Base-by-base conservation (phyloP, 2,329 filamentous ascomycete species). In the Epichloe baconii region DNA sequence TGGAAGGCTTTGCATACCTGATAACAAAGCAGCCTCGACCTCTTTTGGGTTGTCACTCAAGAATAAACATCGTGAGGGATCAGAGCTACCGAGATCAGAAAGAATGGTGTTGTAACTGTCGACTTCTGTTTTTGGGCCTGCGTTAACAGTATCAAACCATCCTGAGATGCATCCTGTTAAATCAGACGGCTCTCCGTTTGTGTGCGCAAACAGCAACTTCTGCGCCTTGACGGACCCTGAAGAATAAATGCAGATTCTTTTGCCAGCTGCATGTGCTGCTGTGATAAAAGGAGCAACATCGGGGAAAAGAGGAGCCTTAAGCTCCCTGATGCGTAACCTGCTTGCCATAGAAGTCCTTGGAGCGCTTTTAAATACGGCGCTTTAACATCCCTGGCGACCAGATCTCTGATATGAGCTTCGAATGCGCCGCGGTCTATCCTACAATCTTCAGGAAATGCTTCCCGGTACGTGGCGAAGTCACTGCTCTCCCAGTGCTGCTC, bases 101-200 rank as follows among this genome's bases (percentile, higher is more conserved):
- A 77, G 72, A 57, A 90, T 89, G 59, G 72, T 79, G 57, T 69
- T 65, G 67, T 91, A 93, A 64, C 86, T 90, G 21, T 64, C 66
- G 40, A 68, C 64, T 58, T 88, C 79, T 44, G 75, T 78, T 71
- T 93, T 93, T 51, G 78, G 74, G 1, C 87, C 87, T 35, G 87
- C 86, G 64, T 87, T 91, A 53, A 86, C 78, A 3, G 86, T 91
- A 65, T 93, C 87, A 62, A 88, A 91, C 74, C 81, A 88, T 58
- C 76, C 82, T 44, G 71, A 72, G 53, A 88, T 75, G 51, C 79
- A 64, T 1, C 69, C 68, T 3, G 73, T 77, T 59, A 86, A 64
- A 62, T 88, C 79, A n/a, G 74, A 69, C 17, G 74, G 73, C 53
- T 75, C 68, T 7, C 77, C 73, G 55, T 78, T 71, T 42, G 79